These are phyloP conservation scores for Kluyveromyces marxianus DNA, from an alignment of 1,139 yeast species.

Conservation along the genomic window DNA sequence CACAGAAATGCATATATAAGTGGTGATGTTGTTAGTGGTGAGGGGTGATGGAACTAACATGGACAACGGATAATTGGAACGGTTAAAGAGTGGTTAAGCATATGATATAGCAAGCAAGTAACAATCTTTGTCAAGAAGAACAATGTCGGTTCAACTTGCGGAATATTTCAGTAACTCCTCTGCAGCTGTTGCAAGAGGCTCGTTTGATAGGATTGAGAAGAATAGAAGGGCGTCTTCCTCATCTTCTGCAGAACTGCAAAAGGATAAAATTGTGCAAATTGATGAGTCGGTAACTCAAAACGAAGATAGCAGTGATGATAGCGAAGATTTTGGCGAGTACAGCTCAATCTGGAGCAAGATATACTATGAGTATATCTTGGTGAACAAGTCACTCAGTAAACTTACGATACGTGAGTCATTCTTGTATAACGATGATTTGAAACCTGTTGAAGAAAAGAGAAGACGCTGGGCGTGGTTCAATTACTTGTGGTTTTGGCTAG, in stretches of 20 bases:
- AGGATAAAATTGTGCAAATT: slow-evolving; percentile 1
- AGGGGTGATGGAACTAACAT: too few species aligned
- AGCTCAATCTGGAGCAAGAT: slow-evolving; percentile 19
- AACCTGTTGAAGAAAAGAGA: slow-evolving; percentile 57
- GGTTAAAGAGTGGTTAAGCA: too few species aligned
- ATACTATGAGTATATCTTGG: slow-evolving; percentile 21
- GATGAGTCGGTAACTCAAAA: neutral
- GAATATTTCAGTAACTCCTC: slow-evolving; percentile 5
- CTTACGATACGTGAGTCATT: slow-evolving; percentile 39
- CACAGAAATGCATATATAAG: too few species aligned
- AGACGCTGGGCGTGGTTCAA: slow-evolving; percentile 80
- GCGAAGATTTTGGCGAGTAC: slow-evolving; percentile 9
- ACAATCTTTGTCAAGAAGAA: neutral
- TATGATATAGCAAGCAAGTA: neutral
- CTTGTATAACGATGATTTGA: slow-evolving; percentile 63
- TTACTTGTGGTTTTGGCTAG: slow-evolving; percentile 73
- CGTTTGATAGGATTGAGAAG: too few species aligned
- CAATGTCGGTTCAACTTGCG: slow-evolving; percentile 3
- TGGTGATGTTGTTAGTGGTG: too few species aligned
- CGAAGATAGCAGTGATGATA: neutral
- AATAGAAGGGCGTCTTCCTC: too few species aligned
- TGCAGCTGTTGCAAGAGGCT: neutral
- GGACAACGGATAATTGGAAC: too few species aligned
- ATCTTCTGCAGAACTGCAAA: neutral
- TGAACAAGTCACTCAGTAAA: slow-evolving; percentile 13